A percentile compares a stretch with the other conserved stretches of the same genome.
Evolutionary conservation across 441 rosid genomes (phyloP).

Genomic region (Erodium moschatum): DNA sequence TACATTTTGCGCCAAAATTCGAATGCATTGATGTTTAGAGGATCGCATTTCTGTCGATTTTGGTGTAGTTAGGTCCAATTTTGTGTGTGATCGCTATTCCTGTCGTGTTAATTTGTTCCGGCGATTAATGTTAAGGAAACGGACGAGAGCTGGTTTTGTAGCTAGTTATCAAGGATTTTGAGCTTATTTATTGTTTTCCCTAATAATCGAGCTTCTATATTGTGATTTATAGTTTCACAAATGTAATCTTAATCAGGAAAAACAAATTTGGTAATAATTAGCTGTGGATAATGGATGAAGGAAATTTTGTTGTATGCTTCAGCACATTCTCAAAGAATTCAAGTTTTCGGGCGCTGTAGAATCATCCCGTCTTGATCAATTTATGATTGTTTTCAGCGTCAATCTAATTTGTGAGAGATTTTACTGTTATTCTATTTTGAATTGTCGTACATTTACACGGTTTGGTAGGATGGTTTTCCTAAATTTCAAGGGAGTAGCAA

Average conservation of each 20-base stretch:
- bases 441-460: neutral
- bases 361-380: neutral
- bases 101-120: neutral
- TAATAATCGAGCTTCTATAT: neutral
- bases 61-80: neutral
- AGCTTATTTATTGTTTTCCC: neutral
- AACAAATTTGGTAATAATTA: constrained; percentile 3
- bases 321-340: neutral
- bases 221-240: neutral
- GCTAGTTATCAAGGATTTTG: neutral
- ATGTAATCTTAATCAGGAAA: neutral
- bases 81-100: neutral
- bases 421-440: neutral
- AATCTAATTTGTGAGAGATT: neutral
- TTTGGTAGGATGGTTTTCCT: neutral
- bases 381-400: neutral
- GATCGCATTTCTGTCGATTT: neutral
- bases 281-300: neutral
- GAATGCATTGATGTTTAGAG: neutral
- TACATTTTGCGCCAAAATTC: neutral
- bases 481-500: neutral
- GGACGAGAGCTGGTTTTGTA: neutral
- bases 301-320: neutral
- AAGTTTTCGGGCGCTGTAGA: neutral
- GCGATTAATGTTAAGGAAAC: neutral